Evolutionary conservation across 495 filamentous ascomycete species (phyloP).

Genomic region (Talaromyces proteolyticus): DNA sequence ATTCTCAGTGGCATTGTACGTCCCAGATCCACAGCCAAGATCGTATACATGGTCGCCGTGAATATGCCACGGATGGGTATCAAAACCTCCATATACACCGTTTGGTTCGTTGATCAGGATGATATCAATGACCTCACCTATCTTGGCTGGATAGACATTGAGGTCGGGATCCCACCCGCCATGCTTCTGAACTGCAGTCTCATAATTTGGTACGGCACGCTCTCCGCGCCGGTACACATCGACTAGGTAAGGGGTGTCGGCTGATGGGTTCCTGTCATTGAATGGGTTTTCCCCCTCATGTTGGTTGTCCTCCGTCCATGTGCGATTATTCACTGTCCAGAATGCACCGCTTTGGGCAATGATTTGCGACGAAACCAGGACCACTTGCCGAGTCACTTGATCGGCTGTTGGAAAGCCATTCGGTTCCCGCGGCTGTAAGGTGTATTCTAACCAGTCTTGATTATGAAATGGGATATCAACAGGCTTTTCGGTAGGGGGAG

Average conservation of each 20-base stretch:
- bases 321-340: constrained; percentile 36
- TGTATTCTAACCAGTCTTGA: constrained; percentile 47
- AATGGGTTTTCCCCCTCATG: constrained; percentile 5
- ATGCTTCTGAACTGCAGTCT: constrained; percentile 10
- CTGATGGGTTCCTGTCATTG: neutral
- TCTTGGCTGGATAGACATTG: constrained; percentile 42
- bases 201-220: constrained; percentile 31
- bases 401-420: constrained; percentile 36
- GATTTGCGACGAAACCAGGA: constrained; percentile 36
- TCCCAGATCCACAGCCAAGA: constrained; percentile 50
- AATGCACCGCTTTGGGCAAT: constrained; percentile 34
- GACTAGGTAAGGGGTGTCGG: constrained; percentile 45
- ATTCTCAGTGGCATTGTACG: constrained; percentile 46
- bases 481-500: constrained; percentile 18
- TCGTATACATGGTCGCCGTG: constrained; percentile 56
- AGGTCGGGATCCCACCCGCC: constrained; percentile 47
- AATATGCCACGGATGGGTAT: constrained; percentile 55
- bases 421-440: constrained; percentile 34
- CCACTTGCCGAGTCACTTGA: constrained; percentile 49
- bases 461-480: constrained; percentile 30
- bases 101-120: constrained; percentile 46
- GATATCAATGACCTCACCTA: constrained; percentile 60
- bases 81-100: constrained; percentile 34
- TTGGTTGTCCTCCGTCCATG: constrained; percentile 40
- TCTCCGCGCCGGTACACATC: constrained; percentile 45